Evolutionary conservation across 179 eudicot genomes (phyloP), one percentile per base, ranked within the genome.

Genomic region (Beta corolliflora): DNA sequence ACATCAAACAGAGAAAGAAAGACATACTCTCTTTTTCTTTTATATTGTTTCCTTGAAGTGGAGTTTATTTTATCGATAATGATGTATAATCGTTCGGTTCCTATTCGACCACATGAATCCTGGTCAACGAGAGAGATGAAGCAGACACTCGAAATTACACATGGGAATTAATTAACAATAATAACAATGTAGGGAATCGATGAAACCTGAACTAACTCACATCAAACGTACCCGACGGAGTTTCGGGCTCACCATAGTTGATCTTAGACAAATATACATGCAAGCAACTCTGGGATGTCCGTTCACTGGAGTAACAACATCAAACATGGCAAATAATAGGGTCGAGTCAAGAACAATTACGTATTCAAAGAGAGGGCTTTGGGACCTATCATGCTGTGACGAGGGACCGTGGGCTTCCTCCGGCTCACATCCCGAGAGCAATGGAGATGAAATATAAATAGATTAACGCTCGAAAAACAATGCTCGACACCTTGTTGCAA

Each of bases 211-310:
- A 73, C n/a, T n/a, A n/a, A n/a, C n/a, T n/a, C n/a, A n/a, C n/a
- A n/a, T n/a, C n/a, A n/a, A n/a, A n/a, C n/a, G n/a, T 11, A 61
- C 65, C 72, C 31, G 81, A 84, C 67, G 68, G 36, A 85, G 73
- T 71, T 23, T 84, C 86, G 41, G 70, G 71, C 79, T 90, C 95
- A 83, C 84, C 83, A 66, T 88, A 92, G 81, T 85, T 81, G 80
- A 80, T 81, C 85, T 85, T 89, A 75, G 80, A 80, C 73, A 85
- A 81, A 85, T 89, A 91, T 73, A n/a, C 81, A 71, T 83, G 85
- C 76, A 96, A n/a, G 55, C 88, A 86, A 69, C 66, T 90, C 94
- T 63, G 99, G 90, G 80, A 96, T 75, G 84, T 95, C 94, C 83
- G 83, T 31, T 79, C 91, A 90, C 94, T 91, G 66, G 31, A 48